Base-by-base conservation (phyloP, 2,329 filamentous ascomycete species). In the Aureobasidium mangrovei region DNA sequence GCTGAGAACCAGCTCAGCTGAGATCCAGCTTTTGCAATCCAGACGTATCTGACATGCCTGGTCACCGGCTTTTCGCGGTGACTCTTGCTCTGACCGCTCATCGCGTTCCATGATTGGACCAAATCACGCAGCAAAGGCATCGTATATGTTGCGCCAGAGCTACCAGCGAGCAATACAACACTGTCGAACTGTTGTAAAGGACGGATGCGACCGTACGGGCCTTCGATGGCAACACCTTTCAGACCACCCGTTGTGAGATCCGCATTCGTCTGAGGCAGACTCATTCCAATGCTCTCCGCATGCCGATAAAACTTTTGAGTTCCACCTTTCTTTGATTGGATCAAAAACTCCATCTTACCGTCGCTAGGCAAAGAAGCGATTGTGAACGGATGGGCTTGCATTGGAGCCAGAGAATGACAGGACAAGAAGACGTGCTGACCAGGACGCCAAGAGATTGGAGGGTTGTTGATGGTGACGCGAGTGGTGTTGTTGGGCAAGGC, bases 371-470 rank as follows among this genome's bases (percentile, higher is more conserved):
- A 71, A 1, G 77, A 80, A 2, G 77, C 70, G 56, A 85, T 80
- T 1, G 81, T 84, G 61, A 85, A 85, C 0, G 82, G 83, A 59
- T 86, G 82, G 27, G 76, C 78, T 61, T 84, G 79, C 2, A 85
- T 66, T 0, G 79, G 80, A 18, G 74, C 72, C 36, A 83, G 63
- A 0, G 72, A 72, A 60, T 78, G 82, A 60, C 73, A 82, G 4
- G 78, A 77, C 2, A 85, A 67, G 60, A 83, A 83, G 0, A 80
- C 73, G 62, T 85, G 82, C 57, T 85, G 82, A 1, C 82, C 83
- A 3, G 82, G 74, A 29, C 66, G 72, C 83, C 82, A 86, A 18
- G 63, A 68, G 48, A 84, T 73, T 2, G 77, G 74, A 1, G 78
- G 78, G 26, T 79, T 73, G 1, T 69, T 62, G 42, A 85, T 76